Conservation (phyloP, 1,284 basidiomycete species). For the Butyriboletus appendiculatus region DNA sequence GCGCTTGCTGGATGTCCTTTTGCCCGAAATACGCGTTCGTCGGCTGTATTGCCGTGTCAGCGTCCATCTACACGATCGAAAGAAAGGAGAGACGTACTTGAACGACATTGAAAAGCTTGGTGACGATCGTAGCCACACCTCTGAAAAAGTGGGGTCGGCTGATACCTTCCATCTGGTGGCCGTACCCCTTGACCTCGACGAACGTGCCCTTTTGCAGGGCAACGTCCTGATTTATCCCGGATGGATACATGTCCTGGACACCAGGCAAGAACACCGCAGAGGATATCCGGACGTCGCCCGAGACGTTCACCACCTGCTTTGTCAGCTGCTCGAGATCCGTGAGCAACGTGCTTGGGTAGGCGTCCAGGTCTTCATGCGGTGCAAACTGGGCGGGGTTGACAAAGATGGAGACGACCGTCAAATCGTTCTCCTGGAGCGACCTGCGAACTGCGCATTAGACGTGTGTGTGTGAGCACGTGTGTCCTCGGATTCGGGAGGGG, state of each 20-base stretch:
- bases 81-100: conserved; percentile 52
- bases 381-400: conserved; percentile 99
- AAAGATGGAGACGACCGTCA: conserved; percentile 94
- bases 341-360: conserved; percentile 87
- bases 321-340: conserved; percentile 59
- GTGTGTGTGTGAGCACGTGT: conserved; percentile 3
- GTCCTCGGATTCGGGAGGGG: neutral
- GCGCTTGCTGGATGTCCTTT: conserved; percentile 97
- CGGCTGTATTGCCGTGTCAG: conserved; percentile 53
- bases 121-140: conserved; percentile 94
- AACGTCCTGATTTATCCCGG: conserved; percentile 83
- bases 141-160: conserved; percentile 91
- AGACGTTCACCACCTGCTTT: conserved; percentile 29
- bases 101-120: conserved; percentile 92
- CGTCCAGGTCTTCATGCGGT: conserved; percentile 89
- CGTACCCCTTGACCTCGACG: conserved; percentile 87
- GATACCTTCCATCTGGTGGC: conserved; percentile 84
- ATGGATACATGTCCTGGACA: conserved; percentile 84
- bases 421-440: conserved; percentile 78
- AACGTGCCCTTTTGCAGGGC: conserved; percentile 83
- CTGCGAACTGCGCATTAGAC: conserved; percentile 50
- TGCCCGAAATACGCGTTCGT: conserved; percentile 95
- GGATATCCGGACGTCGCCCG: conserved; percentile 40
- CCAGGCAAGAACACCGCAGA: conserved; percentile 81
- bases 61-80: neutral